A percentile compares a stretch with the other conserved stretches of the same genome.
These are phyloP conservation scores for Ormosia emarginata DNA, from an alignment of 306 rosid genomes.

Conservation along the genomic window DNA sequence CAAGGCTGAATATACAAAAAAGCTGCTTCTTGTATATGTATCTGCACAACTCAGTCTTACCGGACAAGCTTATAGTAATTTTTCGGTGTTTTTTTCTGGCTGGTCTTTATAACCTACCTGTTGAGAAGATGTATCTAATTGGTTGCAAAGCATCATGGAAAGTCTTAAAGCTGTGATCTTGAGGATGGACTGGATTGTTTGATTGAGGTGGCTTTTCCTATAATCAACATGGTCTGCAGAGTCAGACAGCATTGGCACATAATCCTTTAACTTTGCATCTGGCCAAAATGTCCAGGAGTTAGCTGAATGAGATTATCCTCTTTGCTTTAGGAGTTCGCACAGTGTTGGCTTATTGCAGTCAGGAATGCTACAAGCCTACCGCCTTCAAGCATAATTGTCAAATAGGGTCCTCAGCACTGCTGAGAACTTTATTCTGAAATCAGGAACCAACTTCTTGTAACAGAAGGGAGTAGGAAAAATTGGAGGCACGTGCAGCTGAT, in stretches of 20 bases:
- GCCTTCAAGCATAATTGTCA: background rate
- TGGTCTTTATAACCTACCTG: slow-evolving; percentile 79
- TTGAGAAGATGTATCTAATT: slow-evolving; percentile 78
- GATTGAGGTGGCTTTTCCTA: slow-evolving; percentile 44
- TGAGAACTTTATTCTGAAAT: background rate
- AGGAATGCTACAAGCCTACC: background rate
- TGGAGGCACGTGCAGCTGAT: background rate
- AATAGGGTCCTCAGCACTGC: background rate
- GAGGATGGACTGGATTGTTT: slow-evolving; percentile 83
- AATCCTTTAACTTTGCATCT: slow-evolving; percentile 17
- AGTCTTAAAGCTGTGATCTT: slow-evolving; percentile 65
- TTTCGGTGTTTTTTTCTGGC: slow-evolving; percentile 66
- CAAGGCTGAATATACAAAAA: background rate
- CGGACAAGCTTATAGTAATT: slow-evolving; percentile 48
- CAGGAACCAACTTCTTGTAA: background rate
- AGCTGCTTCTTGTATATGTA: slow-evolving; percentile 53
- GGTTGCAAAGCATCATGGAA: slow-evolving; percentile 90
- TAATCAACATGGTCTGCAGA: background rate
- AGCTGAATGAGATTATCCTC: slow-evolving; percentile 19
- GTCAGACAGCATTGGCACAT: background rate
- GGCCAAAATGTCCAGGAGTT: slow-evolving; percentile 19
- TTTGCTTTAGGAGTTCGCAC: background rate
- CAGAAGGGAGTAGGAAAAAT: background rate
- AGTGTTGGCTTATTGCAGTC: background rate
- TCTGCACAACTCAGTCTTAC: slow-evolving; percentile 68